These are phyloP conservation scores for Lagenidium giganteum DNA, from an alignment of 352 stramenopile species.

Conservation along the genomic window DNA sequence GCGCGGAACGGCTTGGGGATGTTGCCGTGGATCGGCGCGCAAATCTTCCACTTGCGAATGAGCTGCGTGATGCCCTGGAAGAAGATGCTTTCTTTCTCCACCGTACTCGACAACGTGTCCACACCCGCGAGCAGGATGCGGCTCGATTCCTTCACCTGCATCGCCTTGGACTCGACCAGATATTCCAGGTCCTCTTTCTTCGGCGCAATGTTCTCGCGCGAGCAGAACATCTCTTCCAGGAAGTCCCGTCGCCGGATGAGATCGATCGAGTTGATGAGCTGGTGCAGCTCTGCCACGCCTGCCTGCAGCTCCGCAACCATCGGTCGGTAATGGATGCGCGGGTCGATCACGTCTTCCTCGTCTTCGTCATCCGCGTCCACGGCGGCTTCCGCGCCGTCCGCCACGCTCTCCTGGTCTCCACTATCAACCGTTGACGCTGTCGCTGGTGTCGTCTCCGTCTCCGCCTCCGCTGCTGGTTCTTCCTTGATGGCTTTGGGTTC, in stretches of 20 bases:
- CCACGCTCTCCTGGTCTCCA: conserved; percentile 5
- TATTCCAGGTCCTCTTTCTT: conserved; percentile 80
- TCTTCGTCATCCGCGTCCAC: conserved; percentile 26
- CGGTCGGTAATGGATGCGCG: conserved; percentile 77
- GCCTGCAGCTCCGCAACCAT: conserved; percentile 82
- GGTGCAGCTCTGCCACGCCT: conserved; percentile 71
- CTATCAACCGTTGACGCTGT: no score
- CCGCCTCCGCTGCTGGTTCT: not conserved
- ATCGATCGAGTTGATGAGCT: conserved; percentile 87
- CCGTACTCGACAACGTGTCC: conserved; percentile 56
- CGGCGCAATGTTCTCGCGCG: conserved; percentile 78
- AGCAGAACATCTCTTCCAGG: conserved; percentile 82
- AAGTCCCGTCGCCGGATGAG: conserved; percentile 74
- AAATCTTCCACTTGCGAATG: conserved; percentile 84
- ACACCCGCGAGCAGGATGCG: conserved; percentile 70
- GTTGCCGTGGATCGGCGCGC: conserved; percentile 79
- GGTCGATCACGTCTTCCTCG: conserved; percentile 82
- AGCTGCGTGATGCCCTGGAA: conserved; percentile 78
- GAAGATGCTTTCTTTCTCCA: conserved; percentile 81
- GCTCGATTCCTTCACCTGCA: conserved; percentile 73
- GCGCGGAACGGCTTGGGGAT: conserved; percentile 85
- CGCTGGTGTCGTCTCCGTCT: not conserved
- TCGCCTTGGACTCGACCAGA: conserved; percentile 66
- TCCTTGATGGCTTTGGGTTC: conserved; percentile 2
- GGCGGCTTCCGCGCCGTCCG: conserved; percentile 15